Conservation (phyloP, 2,329 filamentous ascomycete species). For the Cryphonectria nitschkei region DNA sequence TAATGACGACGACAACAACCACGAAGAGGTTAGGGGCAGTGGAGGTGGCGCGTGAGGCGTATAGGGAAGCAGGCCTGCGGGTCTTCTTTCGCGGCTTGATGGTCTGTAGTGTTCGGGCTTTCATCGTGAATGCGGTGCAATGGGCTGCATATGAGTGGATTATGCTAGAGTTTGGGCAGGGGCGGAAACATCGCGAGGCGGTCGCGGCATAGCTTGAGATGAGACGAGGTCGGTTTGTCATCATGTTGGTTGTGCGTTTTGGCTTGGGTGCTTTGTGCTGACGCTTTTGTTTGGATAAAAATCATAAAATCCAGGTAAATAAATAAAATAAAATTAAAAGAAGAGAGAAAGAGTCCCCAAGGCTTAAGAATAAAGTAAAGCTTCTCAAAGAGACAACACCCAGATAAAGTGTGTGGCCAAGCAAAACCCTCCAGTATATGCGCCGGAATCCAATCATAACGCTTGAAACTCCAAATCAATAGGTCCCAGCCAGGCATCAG, state of each 20-base stretch:
- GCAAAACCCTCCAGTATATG: background rate
- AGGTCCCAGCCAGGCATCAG: conserved; percentile 1
- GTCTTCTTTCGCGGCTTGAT: conserved; percentile 76
- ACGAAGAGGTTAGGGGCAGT: conserved; percentile 54
- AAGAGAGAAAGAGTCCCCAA: background rate
- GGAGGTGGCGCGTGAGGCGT: conserved; percentile 67
- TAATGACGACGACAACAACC: background rate
- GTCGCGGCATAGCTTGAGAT: background rate
- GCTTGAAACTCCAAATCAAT: background rate
- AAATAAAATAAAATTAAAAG: no score
- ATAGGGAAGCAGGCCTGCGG: conserved; percentile 61
- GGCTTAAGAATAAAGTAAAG: background rate
- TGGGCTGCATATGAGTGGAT: conserved; percentile 93
- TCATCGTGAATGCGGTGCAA: conserved; percentile 90
- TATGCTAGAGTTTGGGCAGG: conserved; percentile 62
- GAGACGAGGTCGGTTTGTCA: background rate
- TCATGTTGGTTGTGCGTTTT: background rate
- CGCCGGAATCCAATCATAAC: background rate
- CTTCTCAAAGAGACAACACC: background rate
- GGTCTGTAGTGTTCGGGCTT: conserved; percentile 83
- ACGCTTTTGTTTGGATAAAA: background rate
- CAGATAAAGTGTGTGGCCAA: background rate
- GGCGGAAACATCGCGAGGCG: conserved; percentile 30
- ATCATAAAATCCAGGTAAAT: background rate
- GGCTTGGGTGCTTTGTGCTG: background rate